phyloP scores from a whole-genome alignment of 345 rosid genomes.

The Eucalyptus sp. region DNA sequence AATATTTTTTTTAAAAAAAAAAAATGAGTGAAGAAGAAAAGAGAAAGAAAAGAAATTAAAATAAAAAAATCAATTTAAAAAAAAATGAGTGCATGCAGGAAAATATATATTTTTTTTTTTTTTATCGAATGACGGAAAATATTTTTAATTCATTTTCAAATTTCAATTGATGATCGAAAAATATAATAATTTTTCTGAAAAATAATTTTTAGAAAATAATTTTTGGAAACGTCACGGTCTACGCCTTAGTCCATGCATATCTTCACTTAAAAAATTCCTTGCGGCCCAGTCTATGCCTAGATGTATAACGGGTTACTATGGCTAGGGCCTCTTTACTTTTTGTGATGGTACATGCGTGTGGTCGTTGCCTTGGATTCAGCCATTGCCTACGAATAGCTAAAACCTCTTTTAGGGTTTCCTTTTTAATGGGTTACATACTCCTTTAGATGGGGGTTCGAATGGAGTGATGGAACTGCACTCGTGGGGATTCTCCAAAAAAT shows the following conservation, averaged over 20 bases:
- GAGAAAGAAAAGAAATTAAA: no score
- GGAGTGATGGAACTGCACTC: background rate
- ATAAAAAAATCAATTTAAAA: no score
- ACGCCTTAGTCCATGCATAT: background rate
- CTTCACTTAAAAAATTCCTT: background rate
- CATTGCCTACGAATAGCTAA: background rate
- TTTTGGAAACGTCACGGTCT: no score
- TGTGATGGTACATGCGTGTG: background rate
- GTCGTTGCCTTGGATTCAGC: background rate
- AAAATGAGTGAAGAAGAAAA: no score
- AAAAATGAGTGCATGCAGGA: no score
- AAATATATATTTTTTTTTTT: no score
- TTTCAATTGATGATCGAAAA: no score
- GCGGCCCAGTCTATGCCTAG: background rate
- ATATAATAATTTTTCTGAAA: no score
- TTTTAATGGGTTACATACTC: background rate
- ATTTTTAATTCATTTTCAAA: no score
- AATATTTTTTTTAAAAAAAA: no score
- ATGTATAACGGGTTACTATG: background rate
- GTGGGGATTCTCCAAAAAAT: background rate
- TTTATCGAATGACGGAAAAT: accelerated
- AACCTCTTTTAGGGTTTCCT: background rate
- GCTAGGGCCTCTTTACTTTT: background rate
- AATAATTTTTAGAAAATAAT: no score
- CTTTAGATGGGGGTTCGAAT: background rate